A percentile compares a stretch with the other conserved stretches of the same genome.
Evolutionary conservation across 2,329 filamentous ascomycete genomes (phyloP).

Genomic region (Huntiella abstrusa): DNA sequence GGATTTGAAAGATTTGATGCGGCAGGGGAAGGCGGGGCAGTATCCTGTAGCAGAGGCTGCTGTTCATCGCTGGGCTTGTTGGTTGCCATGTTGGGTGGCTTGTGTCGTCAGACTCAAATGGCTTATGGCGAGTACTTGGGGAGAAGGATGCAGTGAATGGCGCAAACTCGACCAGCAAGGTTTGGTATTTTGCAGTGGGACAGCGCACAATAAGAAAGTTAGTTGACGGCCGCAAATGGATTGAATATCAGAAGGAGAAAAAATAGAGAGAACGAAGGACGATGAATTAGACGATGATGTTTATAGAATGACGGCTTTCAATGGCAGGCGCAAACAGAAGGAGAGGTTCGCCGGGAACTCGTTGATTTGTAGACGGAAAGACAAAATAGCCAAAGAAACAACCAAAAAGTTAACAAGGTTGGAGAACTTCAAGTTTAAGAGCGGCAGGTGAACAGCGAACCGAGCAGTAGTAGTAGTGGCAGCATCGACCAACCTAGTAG

Average conservation of each 20-base stretch:
- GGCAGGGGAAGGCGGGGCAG: constrained; percentile 1
- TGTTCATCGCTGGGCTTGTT: constrained; percentile 7
- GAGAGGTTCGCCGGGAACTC: too few species aligned
- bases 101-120: not conserved
- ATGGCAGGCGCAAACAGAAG: too few species aligned
- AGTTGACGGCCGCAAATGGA: constrained; percentile 1
- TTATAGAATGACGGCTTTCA: too few species aligned
- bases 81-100: constrained; percentile 2
- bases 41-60: constrained; percentile 8
- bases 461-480: too few species aligned
- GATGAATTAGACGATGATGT: too few species aligned
- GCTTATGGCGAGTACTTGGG: not conserved
- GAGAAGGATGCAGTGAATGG: not conserved
- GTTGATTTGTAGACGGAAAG: too few species aligned
- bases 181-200: not conserved
- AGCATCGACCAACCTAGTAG: too few species aligned
- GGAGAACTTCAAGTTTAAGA: not conserved
- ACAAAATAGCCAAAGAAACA: not conserved
- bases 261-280: too few species aligned
- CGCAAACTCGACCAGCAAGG: not conserved
- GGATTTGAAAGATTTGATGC: constrained; percentile 2
- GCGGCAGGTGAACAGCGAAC: not conserved
- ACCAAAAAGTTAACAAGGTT: not conserved
- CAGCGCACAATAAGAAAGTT: not conserved
- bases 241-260: not conserved